Evolutionary conservation across 2,329 filamentous ascomycete genomes (phyloP).

Genomic region (Lizonia empirigonia): DNA sequence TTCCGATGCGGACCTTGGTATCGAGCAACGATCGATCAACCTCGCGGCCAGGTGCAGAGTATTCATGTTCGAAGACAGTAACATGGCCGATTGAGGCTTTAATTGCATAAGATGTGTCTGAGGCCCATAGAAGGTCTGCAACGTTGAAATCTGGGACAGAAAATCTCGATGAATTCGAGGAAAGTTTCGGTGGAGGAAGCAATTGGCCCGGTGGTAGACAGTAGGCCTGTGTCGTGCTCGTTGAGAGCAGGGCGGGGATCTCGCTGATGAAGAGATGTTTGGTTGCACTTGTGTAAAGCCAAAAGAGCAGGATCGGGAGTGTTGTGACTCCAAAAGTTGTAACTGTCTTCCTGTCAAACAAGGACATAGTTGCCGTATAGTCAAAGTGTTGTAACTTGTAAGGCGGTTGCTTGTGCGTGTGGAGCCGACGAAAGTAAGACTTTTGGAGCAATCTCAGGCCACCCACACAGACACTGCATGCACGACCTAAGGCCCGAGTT

Average conservation of each 20-base stretch:
- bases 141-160: slow-evolving; percentile 11
- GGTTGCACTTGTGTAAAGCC: slow-evolving; percentile 4
- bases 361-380: slow-evolving; percentile 1
- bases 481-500: too few relatives aligned
- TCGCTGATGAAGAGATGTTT: not conserved
- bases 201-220: slow-evolving; percentile 33
- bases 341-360: not conserved
- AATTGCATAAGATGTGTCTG: slow-evolving; percentile 31
- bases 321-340: not conserved
- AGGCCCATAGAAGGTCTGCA: slow-evolving; percentile 6
- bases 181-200: slow-evolving; percentile 27
- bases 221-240: slow-evolving; percentile 6
- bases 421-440: not conserved
- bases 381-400: not conserved
- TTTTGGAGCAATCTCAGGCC: slow-evolving; percentile 2
- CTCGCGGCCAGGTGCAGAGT: slow-evolving; percentile 20
- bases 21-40: slow-evolving; percentile 19
- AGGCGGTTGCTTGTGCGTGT: not conserved
- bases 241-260: not conserved
- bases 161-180: slow-evolving; percentile 3
- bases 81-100: slow-evolving; percentile 28
- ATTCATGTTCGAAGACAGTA: slow-evolving; percentile 24
- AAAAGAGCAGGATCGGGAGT: slow-evolving; percentile 2
- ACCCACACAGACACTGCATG: too few relatives aligned
- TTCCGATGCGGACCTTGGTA: slow-evolving; percentile 30